A percentile compares a stretch with the other conserved stretches of the same genome.
Conservation (phyloP, 371 early-diverging fungal genomes). For the Mortierella sp. region DNA sequence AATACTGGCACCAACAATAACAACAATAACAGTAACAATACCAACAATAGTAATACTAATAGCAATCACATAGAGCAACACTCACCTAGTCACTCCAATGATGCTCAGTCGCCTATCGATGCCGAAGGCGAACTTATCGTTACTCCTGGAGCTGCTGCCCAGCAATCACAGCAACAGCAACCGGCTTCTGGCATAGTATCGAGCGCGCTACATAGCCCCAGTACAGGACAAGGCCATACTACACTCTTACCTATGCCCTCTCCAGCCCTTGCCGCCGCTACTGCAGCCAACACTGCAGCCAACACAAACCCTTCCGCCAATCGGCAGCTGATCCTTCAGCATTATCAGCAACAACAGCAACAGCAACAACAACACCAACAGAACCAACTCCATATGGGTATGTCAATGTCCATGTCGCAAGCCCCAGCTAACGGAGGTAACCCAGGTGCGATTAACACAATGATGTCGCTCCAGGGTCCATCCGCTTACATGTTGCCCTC, state of each 20-base stretch:
- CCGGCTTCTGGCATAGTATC: conserved; percentile 13
- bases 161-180: conserved; percentile 29
- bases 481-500: conserved; percentile 47
- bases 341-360: conserved; percentile 45
- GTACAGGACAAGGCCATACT: conserved; percentile 20
- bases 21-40: conserved; percentile 46
- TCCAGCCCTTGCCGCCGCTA: conserved; percentile 45
- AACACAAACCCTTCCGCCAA: conserved; percentile 39
- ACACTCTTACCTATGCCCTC: conserved; percentile 46
- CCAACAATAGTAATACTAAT: conserved; percentile 9
- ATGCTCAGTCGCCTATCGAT: conserved; percentile 41
- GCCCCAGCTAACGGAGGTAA: conserved; percentile 16
- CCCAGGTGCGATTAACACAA: conserved; percentile 41
- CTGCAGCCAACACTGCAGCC: conserved; percentile 50
- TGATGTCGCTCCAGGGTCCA: conserved; percentile 50
- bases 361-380: conserved; percentile 28
- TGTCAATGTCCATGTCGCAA: conserved; percentile 53
- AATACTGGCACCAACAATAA: conserved; percentile 32
- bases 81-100: conserved; percentile 39
- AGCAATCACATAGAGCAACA: conserved; percentile 31
- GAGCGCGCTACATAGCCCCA: conserved; percentile 27
- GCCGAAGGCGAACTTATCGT: conserved; percentile 34
- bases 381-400: conserved; percentile 40
- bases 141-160: conserved; percentile 28
- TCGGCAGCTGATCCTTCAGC: conserved; percentile 49